phyloP scores from a whole-genome alignment of 2,329 filamentous ascomycete species.

The Claviceps sp. region DNA sequence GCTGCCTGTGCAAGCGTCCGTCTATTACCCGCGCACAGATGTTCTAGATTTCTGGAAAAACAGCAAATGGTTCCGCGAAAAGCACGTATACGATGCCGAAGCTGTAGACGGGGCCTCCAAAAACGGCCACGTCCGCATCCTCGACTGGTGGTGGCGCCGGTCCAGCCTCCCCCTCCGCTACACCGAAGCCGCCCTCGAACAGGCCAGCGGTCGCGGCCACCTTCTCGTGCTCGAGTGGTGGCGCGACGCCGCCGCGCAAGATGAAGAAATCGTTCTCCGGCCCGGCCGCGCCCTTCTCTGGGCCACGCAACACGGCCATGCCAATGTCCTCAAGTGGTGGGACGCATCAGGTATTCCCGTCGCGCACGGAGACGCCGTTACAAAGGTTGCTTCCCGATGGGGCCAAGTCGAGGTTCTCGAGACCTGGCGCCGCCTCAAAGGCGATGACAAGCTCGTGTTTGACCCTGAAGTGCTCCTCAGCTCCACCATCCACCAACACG shows the following conservation, averaged over 20 bases:
- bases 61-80: conserved; percentile 68
- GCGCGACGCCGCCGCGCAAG: conserved; percentile 54
- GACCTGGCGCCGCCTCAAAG: conserved; percentile 62
- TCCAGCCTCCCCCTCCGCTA: conserved; percentile 67
- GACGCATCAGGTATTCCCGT: conserved; percentile 67
- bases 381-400: conserved; percentile 72
- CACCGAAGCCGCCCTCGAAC: conserved; percentile 76
- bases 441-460: conserved; percentile 54
- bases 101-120: conserved; percentile 79
- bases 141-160: conserved; percentile 85
- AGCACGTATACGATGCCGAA: conserved; percentile 67
- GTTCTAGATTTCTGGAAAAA: conserved; percentile 88
- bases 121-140: conserved; percentile 69
- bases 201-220: conserved; percentile 73
- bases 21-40: conserved; percentile 70
- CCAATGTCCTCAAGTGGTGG: conserved; percentile 77
- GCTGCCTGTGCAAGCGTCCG: conserved; percentile 76
- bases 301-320: conserved; percentile 70
- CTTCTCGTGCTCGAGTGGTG: conserved; percentile 89
- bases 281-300: conserved; percentile 75
- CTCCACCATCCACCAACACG: conserved; percentile 76
- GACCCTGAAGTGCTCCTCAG: conserved; percentile 74
- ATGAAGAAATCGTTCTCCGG: conserved; percentile 50
- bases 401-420: conserved; percentile 76
- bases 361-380: conserved; percentile 67